Percentiles rank a stretch among this genome's conserved stretches.
These are phyloP conservation scores for Metschnikowia rubicola DNA, from an alignment of 805 yeast genomes.

Conservation along the genomic window DNA sequence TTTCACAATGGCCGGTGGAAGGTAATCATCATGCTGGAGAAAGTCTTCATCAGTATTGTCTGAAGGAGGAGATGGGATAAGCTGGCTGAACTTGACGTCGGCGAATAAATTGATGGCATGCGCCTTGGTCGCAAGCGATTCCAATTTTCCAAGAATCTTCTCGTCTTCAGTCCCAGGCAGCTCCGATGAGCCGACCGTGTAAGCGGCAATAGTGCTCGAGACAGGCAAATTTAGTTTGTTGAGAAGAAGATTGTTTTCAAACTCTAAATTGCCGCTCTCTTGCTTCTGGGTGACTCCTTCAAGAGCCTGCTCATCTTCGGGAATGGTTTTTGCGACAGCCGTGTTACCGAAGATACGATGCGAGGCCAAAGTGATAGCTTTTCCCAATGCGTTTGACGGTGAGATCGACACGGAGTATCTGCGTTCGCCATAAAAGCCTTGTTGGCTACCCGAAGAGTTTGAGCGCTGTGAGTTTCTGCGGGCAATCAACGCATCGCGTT, in stretches of 20 bases:
- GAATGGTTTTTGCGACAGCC: constrained; percentile 8
- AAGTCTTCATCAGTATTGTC: constrained; percentile 38
- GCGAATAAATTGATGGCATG: constrained; percentile 88
- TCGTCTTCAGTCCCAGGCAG: constrained; percentile 24
- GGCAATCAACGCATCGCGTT: constrained; percentile 16
- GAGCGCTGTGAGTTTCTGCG: constrained; percentile 42
- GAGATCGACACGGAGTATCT: constrained; percentile 65
- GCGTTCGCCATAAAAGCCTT: constrained; percentile 63
- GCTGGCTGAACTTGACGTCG: constrained; percentile 82
- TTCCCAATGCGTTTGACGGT: constrained; percentile 85
- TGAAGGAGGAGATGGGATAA: constrained; percentile 71
- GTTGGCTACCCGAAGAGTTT: constrained; percentile 46
- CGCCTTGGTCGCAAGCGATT: constrained; percentile 80
- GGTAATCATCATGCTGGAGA: constrained; percentile 36
- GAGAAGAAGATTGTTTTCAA: constrained; percentile 34
- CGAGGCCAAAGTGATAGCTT: constrained; percentile 84
- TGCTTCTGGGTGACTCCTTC: not conserved
- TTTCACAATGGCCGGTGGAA: constrained; percentile 57
- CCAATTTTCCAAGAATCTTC: constrained; percentile 48
- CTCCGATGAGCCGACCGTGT: constrained; percentile 14
- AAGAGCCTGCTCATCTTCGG: constrained; percentile 9
- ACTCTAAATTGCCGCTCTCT: constrained; percentile 13
- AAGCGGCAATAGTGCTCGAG: constrained; percentile 24
- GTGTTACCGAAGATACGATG: constrained; percentile 71
- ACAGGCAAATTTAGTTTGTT: constrained; percentile 33